Evolutionary conservation across 495 filamentous ascomycete genomes (phyloP), one percentile per base, ranked within the genome.

Genomic region (Penicillium taxi): DNA sequence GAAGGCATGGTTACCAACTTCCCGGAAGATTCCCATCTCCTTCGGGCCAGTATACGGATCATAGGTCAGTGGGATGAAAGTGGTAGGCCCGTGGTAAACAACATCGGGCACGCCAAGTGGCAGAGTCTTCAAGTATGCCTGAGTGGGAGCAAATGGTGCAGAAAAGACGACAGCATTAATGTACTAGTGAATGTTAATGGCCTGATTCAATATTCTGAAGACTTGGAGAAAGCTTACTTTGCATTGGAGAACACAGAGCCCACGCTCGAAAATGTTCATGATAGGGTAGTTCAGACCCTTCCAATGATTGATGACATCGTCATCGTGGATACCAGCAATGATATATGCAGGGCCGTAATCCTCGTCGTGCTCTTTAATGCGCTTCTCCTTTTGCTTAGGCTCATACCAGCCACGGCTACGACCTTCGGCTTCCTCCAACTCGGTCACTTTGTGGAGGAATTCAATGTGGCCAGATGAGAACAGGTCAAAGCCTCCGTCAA

Each of bases 201-300:
- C 28, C 21, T 18, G 7, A 16, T 12, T 35, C n/a, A 20, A 18
- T 11, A n/a, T 9, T 34, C 30, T 39, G 29, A 12, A 23, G n/a
- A 25, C 15, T 21, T n/a, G 13, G 8, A 6, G 37, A 26, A 34
- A 29, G 58, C 80, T 47, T 70, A 91, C 87, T 47, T 78, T 77
- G 58, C 91, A 99, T 48, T 96, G 91, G 21, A 96, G 72, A 26
- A 96, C 91, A 58, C 91, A 96, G 14, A 99, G 78, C 5, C 86
- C 86, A 32, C 91, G 80, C 70, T 99, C 91, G 50, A 88, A 94
- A 25, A 96, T 86, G 63, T 95, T 96, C 91, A 96, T 99, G 56
- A 99, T 96, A 1, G 91, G 91, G 56, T 96, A 96, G 60, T 99
- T 99, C 45, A 95, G 66, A 7, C 93, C 89, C 64, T 96, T 96